These are phyloP conservation scores for Xylaria sp. DNA, from an alignment of 2,329 filamentous ascomycete genomes.

Conservation along the genomic window DNA sequence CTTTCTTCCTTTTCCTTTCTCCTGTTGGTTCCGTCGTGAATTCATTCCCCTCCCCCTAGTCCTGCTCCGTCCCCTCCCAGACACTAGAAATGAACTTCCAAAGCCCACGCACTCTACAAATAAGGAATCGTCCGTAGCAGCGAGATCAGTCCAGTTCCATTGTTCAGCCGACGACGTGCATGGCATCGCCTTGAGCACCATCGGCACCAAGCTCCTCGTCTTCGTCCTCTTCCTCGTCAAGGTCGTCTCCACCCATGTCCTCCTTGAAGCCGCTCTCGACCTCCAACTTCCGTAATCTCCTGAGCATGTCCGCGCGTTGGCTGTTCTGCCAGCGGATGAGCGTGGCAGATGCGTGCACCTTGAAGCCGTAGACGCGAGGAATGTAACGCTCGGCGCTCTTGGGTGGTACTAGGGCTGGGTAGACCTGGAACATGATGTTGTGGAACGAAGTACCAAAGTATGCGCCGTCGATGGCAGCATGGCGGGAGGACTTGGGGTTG, in stretches of 20 bases:
- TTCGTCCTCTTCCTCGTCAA: conserved; percentile 68
- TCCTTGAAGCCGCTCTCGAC: conserved; percentile 85
- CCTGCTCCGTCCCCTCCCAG: no score
- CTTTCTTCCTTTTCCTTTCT: neutral
- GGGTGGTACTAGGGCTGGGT: conserved; percentile 85
- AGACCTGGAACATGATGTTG: conserved; percentile 99
- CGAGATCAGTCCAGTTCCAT: neutral
- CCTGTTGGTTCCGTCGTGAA: neutral
- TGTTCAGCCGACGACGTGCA: conserved; percentile 45
- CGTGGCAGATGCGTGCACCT: conserved; percentile 88
- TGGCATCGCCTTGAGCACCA: conserved; percentile 43
- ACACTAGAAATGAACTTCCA: conserved; percentile 1
- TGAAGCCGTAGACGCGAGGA: conserved; percentile 93
- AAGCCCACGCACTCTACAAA: neutral
- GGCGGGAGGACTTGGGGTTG: conserved; percentile 95
- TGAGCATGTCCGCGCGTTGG: conserved; percentile 83
- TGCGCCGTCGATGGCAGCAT: conserved; percentile 94
- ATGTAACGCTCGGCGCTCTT: conserved; percentile 90
- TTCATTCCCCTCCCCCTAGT: no score
- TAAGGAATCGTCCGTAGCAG: neutral
- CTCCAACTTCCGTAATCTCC: conserved; percentile 74
- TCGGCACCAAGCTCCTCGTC: conserved; percentile 54
- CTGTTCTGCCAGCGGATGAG: conserved; percentile 90
- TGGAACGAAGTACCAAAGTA: conserved; percentile 99
- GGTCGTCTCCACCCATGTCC: conserved; percentile 67